Percentiles rank a stretch among this genome's conserved stretches.
Evolutionary conservation across 2,329 filamentous ascomycete species (phyloP).

Genomic region (Colletotrichum destructivum): DNA sequence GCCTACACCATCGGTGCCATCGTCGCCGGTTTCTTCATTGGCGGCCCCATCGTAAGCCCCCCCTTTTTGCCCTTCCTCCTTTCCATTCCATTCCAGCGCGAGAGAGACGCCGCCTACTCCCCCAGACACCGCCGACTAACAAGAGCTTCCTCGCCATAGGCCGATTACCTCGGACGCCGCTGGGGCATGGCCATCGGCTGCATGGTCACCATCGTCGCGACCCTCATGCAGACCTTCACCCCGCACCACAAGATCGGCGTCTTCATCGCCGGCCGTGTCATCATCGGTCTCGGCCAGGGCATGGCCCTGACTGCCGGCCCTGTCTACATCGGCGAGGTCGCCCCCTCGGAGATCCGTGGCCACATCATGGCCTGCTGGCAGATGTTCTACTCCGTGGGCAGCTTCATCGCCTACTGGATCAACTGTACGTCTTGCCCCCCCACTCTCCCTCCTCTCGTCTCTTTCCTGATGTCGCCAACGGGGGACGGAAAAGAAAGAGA

Average conservation of each 20-base stretch:
- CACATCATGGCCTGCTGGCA: conserved; percentile 79
- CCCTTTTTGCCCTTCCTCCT: fast-evolving
- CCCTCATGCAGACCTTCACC: conserved; percentile 78
- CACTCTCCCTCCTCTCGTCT: background rate
- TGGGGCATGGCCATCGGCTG: conserved; percentile 77
- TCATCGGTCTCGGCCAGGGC: conserved; percentile 80
- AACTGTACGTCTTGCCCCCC: conserved; percentile 51
- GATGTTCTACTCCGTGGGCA: conserved; percentile 75
- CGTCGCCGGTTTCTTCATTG: conserved; percentile 78
- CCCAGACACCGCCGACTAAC: background rate
- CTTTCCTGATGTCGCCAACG: background rate
- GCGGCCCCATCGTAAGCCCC: conserved; percentile 68
- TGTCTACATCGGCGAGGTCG: conserved; percentile 43
- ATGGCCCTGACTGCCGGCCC: conserved; percentile 61
- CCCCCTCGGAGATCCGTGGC: conserved; percentile 58
- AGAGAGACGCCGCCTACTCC: too few species aligned
- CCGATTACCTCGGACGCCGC: conserved; percentile 74
- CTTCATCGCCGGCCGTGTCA: conserved; percentile 78
- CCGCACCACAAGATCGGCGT: conserved; percentile 73
- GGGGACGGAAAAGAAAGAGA: too few species aligned
- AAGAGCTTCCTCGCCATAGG: conserved; percentile 43
- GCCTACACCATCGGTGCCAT: conserved; percentile 81
- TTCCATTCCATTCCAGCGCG: background rate
- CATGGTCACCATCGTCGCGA: conserved; percentile 76
- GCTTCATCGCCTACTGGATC: conserved; percentile 68